Evolutionary conservation across 2,329 filamentous ascomycete genomes (phyloP).

Genomic region (Epichloe brachyelytri): DNA sequence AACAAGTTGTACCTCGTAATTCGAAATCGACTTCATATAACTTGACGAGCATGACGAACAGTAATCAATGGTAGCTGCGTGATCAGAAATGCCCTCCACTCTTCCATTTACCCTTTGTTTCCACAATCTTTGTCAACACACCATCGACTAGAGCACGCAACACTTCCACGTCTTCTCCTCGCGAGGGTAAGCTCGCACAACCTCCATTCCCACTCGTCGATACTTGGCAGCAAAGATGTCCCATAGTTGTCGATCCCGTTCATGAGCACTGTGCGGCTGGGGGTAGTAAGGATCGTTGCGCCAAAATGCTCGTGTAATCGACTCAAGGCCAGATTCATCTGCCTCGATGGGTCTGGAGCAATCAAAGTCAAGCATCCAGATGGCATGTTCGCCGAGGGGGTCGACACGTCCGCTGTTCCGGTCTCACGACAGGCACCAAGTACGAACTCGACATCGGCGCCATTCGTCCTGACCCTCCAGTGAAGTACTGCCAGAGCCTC

Average conservation of each 20-base stretch:
- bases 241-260: constrained; percentile 1
- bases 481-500: constrained; percentile 36
- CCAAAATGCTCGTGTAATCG: constrained; percentile 30
- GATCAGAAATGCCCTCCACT: not conserved
- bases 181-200: not conserved
- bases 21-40: no score
- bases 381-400: constrained; percentile 18
- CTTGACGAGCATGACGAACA: no score
- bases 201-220: not conserved
- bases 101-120: constrained; percentile 2
- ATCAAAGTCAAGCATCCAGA: constrained; percentile 39
- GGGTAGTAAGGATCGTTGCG: constrained; percentile 41
- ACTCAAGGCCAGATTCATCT: constrained; percentile 25
- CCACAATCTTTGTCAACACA: constrained; percentile 1
- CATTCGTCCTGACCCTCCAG: constrained; percentile 35
- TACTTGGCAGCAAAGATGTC: constrained; percentile 1
- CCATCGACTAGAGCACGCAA: constrained; percentile 2
- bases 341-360: constrained; percentile 21
- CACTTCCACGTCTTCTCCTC: constrained; percentile 1
- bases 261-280: constrained; percentile 15
- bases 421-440: constrained; percentile 20
- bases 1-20: no score
- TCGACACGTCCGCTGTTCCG: not conserved
- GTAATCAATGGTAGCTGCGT: no score
- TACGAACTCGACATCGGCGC: constrained; percentile 43